A percentile compares a stretch with the other conserved stretches of the same genome.
Conservation (phyloP, 345 rosid genomes). For the Dipteronia sinensis region DNA sequence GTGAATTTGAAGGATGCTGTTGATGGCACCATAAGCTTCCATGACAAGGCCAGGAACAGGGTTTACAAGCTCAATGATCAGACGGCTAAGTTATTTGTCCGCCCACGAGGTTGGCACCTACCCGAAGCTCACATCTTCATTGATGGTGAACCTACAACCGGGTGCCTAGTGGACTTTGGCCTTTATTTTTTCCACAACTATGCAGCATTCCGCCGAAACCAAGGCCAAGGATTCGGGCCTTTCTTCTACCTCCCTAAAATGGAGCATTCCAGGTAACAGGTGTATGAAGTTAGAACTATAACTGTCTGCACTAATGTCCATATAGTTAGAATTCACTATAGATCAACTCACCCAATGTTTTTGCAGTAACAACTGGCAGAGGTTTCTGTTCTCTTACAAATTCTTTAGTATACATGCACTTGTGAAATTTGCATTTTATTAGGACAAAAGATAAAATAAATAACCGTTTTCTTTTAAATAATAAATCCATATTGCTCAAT, state of each 20-base stretch:
- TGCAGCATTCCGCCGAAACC: constrained; percentile 60
- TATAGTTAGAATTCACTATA: no score
- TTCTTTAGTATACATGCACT: neutral
- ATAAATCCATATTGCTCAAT: no score
- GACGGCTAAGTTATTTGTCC: constrained; percentile 80
- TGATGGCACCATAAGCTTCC: constrained; percentile 71
- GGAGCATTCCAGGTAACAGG: constrained; percentile 85
- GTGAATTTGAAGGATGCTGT: constrained; percentile 91
- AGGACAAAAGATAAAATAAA: neutral
- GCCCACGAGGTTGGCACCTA: constrained; percentile 93
- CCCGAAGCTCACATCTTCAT: constrained; percentile 85
- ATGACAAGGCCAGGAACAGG: constrained; percentile 77
- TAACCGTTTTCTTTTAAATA: neutral
- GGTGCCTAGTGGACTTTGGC: constrained; percentile 91
- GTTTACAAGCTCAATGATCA: constrained; percentile 84
- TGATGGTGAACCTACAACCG: constrained; percentile 83
- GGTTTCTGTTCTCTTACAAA: no score
- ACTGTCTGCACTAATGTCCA: no score
- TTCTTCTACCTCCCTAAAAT: constrained; percentile 96
- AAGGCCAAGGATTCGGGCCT: constrained; percentile 85
- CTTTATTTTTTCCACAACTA: constrained; percentile 86
- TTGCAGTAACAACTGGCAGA: no score
- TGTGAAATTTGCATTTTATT: neutral
- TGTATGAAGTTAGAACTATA: no score
- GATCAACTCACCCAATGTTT: no score